Base-by-base conservation (phyloP, 2,329 filamentous ascomycete species). In the Helotiales sp. region DNA sequence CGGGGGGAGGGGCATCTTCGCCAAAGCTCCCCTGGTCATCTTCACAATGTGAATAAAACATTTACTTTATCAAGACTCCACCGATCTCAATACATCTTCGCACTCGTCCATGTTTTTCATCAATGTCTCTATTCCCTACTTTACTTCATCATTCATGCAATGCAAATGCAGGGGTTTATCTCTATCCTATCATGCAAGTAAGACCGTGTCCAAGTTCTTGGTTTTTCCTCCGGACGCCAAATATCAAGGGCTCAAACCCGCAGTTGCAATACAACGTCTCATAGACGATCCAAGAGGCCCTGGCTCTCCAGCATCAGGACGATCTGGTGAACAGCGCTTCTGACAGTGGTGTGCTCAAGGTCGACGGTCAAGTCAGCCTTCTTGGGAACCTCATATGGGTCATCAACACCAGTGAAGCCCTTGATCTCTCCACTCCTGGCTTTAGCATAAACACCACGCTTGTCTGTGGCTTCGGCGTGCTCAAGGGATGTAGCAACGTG, bases 371-470 rank as follows among this genome's bases (percentile, higher is more conserved):
- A 80, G 73, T 98, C 87, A 30, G 93, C 84, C 77, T 93, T 92
- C 66, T 77, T 70, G 9, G 95, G 95, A 22, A 76, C 72, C 86
- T 99, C 95, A 73, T 99, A 99, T 49, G 95, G 93, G 79, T 98
- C 93, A 73, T 98, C 93, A 57, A 99, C 92, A 70, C 95, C 95
- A 7, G 95, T 99, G 83, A 99, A 99, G 64, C 93, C 93, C 85
- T 93, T 95, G 77, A 99, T 96, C 79, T 96, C 90, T 58, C 95
- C 95, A 19, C 81, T 83, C 62, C 95, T 85, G 38, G 95, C 95
- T 73, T 85, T 84, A 65, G 83, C 83, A 77, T 98, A 99, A 71
- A 96, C 87, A 59, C 95, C 95, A 61, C 89, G 84, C 81, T 91
- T 93, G 77, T 99, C 95, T 29, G 91, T 97, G 85, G 90, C 91